These are phyloP conservation scores for Backusella sp. DNA, from an alignment of 192 early-diverging fungal genomes.

Conservation along the genomic window DNA sequence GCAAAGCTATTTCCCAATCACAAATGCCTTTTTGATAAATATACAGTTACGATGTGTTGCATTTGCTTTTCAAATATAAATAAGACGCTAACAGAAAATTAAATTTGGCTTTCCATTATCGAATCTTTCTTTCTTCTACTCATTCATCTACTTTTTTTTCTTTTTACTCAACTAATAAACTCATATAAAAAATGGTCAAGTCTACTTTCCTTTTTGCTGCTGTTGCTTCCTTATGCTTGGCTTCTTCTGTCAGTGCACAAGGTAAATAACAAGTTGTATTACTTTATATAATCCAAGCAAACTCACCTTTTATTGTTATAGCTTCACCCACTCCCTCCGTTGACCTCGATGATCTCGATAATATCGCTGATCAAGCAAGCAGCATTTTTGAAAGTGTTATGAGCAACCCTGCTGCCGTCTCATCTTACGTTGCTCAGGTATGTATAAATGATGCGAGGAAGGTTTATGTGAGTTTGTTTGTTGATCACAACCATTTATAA, in stretches of 20 bases:
- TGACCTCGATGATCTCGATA: neutral
- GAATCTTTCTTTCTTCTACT: neutral
- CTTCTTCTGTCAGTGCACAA: neutral
- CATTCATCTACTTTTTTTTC: neutral
- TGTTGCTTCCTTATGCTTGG: neutral
- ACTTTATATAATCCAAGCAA: neutral
- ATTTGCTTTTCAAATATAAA: neutral
- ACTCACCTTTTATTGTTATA: neutral
- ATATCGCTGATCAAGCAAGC: neutral
- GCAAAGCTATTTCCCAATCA: neutral
- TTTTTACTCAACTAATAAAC: neutral
- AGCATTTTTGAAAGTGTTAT: neutral
- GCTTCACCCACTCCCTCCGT: neutral
- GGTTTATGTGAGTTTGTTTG: neutral
- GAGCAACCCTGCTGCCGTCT: neutral
- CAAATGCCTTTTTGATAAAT: neutral
- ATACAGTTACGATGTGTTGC: conserved; percentile 4
- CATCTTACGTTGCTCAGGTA: neutral
- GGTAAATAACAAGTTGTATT: neutral
- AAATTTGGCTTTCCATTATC: neutral
- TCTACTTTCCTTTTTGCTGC: conserved; percentile 4
- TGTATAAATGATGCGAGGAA: neutral
- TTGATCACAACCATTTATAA: neutral
- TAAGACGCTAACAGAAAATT: neutral
- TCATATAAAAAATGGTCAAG: neutral